A percentile compares a stretch with the other conserved stretches of the same genome.
Conservation (phyloP, 2,329 filamentous ascomycete species). For the Ophiostoma quercus region DNA sequence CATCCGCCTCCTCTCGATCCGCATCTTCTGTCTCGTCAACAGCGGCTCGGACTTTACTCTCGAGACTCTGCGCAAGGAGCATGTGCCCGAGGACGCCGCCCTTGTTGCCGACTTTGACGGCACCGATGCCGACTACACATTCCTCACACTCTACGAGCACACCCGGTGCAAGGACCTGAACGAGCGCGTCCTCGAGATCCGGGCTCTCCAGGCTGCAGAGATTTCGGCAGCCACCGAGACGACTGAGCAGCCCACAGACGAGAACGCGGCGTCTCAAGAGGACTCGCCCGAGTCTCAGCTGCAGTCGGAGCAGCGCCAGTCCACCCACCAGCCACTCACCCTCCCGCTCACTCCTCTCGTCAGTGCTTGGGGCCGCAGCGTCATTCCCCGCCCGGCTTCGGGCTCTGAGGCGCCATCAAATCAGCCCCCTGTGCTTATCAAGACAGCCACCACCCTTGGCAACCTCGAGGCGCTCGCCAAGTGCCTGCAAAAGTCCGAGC, state of each 20-base stretch:
- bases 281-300: constrained; percentile 9
- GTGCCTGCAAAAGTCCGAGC: constrained; percentile 61
- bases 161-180: constrained; percentile 46
- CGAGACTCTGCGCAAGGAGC: constrained; percentile 62
- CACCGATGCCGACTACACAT: constrained; percentile 68
- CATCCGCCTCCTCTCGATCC: constrained; percentile 74
- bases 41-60: constrained; percentile 73
- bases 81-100: constrained; percentile 56
- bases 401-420: constrained; percentile 24
- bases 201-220: constrained; percentile 22
- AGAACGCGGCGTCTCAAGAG: background rate
- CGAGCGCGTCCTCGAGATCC: constrained; percentile 39
- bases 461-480: constrained; percentile 68
- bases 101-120: constrained; percentile 72
- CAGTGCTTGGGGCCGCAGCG: constrained; percentile 58
- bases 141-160: constrained; percentile 58
- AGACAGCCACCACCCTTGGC: constrained; percentile 63
- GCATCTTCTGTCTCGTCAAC: constrained; percentile 73
- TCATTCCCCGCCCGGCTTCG: constrained; percentile 59
- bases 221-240: background rate
- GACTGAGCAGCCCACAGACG: background rate
- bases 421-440: constrained; percentile 51
- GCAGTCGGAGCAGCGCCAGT: background rate
- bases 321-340: constrained; percentile 21
- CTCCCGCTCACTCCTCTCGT: constrained; percentile 54